phyloP scores from a whole-genome alignment of 2,329 filamentous ascomycete species.

The Hypoxylon rubiginosum region DNA sequence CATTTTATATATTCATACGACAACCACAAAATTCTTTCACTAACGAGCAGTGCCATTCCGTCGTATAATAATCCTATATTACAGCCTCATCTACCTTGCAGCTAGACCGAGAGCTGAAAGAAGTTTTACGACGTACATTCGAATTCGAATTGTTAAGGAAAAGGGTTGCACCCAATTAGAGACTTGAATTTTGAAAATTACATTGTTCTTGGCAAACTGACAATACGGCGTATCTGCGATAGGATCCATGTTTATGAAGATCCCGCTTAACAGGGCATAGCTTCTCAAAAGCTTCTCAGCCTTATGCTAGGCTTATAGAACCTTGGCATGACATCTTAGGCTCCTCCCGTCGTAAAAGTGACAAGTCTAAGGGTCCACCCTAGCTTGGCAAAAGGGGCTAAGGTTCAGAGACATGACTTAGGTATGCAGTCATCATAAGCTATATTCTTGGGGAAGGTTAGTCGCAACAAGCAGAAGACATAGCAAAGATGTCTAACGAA shows the following conservation, averaged over 20 bases:
- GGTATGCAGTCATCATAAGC: not conserved
- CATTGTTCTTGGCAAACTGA: slow-evolving; percentile 1
- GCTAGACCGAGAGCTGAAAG: slow-evolving; percentile 10
- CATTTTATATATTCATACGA: slow-evolving; percentile 16
- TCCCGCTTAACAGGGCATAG: slow-evolving; percentile 2
- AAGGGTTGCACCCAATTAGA: slow-evolving; percentile 14
- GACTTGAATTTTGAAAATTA: not conserved
- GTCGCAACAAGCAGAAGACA: too few species aligned
- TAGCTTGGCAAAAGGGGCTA: not conserved
- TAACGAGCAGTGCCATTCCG: not conserved
- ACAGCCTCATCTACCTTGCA: slow-evolving; percentile 23
- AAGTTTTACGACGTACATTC: slow-evolving; percentile 9
- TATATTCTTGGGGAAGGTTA: too few species aligned
- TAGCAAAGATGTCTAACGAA: too few species aligned
- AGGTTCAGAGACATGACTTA: slow-evolving; percentile 1
- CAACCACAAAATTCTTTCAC: too few species aligned
- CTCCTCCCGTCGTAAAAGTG: not conserved
- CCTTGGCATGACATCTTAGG: slow-evolving; percentile 6
- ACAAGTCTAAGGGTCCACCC: too few species aligned
- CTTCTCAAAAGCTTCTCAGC: slow-evolving; percentile 5
- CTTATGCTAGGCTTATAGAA: slow-evolving; percentile 8
- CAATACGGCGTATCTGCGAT: slow-evolving; percentile 29
- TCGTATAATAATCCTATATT: not conserved
- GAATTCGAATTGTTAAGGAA: slow-evolving; percentile 13
- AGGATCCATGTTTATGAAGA: slow-evolving; percentile 2